Evolutionary conservation across 352 stramenopile genomes (phyloP).

Genomic region (Phytophthora brassicae): DNA sequence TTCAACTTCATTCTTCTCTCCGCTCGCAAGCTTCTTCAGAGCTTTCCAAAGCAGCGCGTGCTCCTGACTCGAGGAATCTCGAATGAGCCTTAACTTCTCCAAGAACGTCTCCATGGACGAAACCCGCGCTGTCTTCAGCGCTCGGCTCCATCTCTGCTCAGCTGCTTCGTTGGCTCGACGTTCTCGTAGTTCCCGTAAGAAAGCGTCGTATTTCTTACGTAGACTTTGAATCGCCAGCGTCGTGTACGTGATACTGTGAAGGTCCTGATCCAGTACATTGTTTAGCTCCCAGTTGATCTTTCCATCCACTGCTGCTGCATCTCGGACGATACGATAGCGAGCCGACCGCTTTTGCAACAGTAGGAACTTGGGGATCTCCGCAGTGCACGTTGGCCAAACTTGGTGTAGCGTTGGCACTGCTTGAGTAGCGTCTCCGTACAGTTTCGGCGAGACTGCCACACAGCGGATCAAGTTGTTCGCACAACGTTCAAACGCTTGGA

Average conservation of each 20-base stretch:
- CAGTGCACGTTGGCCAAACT: constrained; percentile 48
- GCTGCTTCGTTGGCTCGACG: constrained; percentile 37
- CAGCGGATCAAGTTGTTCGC: constrained; percentile 42
- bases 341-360: constrained; percentile 61
- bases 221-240: constrained; percentile 45
- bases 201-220: constrained; percentile 54
- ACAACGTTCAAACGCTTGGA: constrained; percentile 27
- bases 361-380: constrained; percentile 56
- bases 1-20: constrained; percentile 25
- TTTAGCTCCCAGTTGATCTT: constrained; percentile 43
- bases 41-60: constrained; percentile 58
- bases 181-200: constrained; percentile 44
- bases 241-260: constrained; percentile 31
- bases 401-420: constrained; percentile 30
- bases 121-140: constrained; percentile 32
- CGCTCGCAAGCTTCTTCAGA: constrained; percentile 30
- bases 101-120: constrained; percentile 39
- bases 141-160: constrained; percentile 43
- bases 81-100: constrained; percentile 18
- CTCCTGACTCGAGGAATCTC: constrained; percentile 33
- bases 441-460: constrained; percentile 14
- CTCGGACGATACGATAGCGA: constrained; percentile 41
- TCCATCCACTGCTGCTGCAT: constrained; percentile 3
- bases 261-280: constrained; percentile 19
- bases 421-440: constrained; percentile 1